phyloP scores from a whole-genome alignment of 2,329 filamentous ascomycete species.

The Penicillium paneum region DNA sequence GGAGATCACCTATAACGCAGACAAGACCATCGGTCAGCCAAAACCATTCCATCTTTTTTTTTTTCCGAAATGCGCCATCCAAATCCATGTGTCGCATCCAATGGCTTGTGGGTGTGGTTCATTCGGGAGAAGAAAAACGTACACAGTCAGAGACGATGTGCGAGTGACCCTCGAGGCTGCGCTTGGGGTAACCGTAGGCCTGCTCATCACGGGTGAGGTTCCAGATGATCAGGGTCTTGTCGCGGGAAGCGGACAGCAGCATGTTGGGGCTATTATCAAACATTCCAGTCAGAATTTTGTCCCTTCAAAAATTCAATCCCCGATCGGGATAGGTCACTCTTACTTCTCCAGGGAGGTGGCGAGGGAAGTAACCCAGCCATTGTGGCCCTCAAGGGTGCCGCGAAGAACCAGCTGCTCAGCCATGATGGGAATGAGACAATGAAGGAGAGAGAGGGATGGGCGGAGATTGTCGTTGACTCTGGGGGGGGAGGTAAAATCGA shows the following conservation, averaged over 20 bases:
- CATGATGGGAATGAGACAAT: slow-evolving; percentile 57
- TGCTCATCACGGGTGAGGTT: slow-evolving; percentile 98
- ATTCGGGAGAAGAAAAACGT: slow-evolving; percentile 51
- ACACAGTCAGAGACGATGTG: slow-evolving; percentile 99
- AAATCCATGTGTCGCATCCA: slow-evolving; percentile 13
- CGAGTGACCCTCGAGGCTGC: slow-evolving; percentile 96
- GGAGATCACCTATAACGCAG: slow-evolving; percentile 76
- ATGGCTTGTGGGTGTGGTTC: slow-evolving; percentile 10
- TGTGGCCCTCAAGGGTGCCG: slow-evolving; percentile 98
- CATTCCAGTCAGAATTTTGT: slow-evolving; percentile 37
- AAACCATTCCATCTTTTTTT: slow-evolving; percentile 15
- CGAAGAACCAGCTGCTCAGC: slow-evolving; percentile 94
- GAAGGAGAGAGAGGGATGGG: slow-evolving; percentile 39
- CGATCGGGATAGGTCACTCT: slow-evolving; percentile 34
- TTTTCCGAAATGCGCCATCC: slow-evolving; percentile 4
- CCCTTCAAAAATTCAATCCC: slow-evolving; percentile 26
- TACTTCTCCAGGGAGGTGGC: slow-evolving; percentile 99
- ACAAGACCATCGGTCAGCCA: slow-evolving; percentile 30
- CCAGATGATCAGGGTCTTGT: slow-evolving; percentile 99
- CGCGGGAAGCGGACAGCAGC: slow-evolving; percentile 94
- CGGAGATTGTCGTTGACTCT: slow-evolving; percentile 43
- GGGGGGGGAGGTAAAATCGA: slow-evolving; percentile 38
- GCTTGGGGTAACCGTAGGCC: slow-evolving; percentile 98
- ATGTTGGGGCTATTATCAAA: slow-evolving; percentile 78
- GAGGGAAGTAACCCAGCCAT: slow-evolving; percentile 98